phyloP scores from a whole-genome alignment of 2,329 filamentous ascomycete species.

The Colletotrichum musae region DNA sequence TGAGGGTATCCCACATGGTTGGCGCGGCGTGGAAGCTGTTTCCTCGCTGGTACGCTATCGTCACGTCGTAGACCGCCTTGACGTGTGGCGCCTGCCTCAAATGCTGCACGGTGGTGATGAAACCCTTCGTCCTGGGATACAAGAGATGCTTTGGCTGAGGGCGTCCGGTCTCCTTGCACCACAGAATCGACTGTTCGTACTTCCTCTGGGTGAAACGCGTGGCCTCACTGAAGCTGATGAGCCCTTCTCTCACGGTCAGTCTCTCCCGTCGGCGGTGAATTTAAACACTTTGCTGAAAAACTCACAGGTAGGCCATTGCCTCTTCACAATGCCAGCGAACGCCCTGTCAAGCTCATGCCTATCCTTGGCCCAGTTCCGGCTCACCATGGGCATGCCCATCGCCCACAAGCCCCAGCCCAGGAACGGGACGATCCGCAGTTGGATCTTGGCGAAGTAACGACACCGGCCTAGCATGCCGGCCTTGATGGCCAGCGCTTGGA shows the following conservation, averaged over 20 bases:
- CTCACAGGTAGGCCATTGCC: conserved; percentile 72
- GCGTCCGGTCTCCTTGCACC: conserved; percentile 65
- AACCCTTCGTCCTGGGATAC: conserved; percentile 73
- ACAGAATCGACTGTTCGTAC: conserved; percentile 63
- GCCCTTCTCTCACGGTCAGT: conserved; percentile 59
- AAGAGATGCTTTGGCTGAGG: conserved; percentile 70
- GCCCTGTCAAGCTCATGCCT: conserved; percentile 69
- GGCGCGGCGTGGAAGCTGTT: conserved; percentile 61
- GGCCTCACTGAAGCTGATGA: conserved; percentile 76
- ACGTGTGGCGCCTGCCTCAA: conserved; percentile 65
- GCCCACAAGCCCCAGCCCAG: conserved; percentile 76
- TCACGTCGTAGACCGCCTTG: conserved; percentile 69
- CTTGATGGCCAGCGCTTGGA: conserved; percentile 69
- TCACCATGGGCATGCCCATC: conserved; percentile 76
- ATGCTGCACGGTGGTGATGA: conserved; percentile 71
- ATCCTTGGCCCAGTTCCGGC: conserved; percentile 71
- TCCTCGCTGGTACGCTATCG: conserved; percentile 66
- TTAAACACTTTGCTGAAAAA: conserved; percentile 38
- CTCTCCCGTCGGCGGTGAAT: neutral
- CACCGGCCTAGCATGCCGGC: conserved; percentile 73
- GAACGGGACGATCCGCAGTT: conserved; percentile 72
- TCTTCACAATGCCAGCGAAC: conserved; percentile 67
- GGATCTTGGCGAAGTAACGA: conserved; percentile 74
- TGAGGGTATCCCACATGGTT: conserved; percentile 68
- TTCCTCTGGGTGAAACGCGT: conserved; percentile 71